Percentiles rank a stretch among this genome's conserved stretches.
Conservation (phyloP, 805 yeast species). For the Jamesozyma piceae region DNA sequence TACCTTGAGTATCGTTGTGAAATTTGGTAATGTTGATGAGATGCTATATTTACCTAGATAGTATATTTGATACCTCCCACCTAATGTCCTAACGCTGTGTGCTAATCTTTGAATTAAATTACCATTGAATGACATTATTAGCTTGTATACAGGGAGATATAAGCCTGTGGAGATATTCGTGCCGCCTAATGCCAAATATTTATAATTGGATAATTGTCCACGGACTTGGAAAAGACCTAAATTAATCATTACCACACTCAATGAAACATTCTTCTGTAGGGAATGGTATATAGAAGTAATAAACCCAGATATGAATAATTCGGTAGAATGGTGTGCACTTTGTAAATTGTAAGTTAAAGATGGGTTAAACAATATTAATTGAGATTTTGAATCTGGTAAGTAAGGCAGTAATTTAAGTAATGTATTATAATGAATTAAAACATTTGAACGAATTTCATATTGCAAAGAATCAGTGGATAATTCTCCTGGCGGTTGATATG, state of each 20-base stretch:
- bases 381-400: slow-evolving; percentile 11
- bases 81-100: slow-evolving; percentile 10
- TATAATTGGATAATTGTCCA: slow-evolving; percentile 28
- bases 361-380: slow-evolving; percentile 24
- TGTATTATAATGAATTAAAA: slow-evolving; percentile 17
- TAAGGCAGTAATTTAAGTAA: slow-evolving; percentile 19
- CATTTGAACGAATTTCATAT: slow-evolving; percentile 20
- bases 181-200: slow-evolving; percentile 20
- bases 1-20: neutral
- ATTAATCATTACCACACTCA: slow-evolving; percentile 17
- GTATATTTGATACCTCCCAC: slow-evolving; percentile 8
- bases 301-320: slow-evolving; percentile 23
- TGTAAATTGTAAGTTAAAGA: slow-evolving; percentile 21
- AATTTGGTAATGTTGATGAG: slow-evolving; percentile 4
- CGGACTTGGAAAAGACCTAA: slow-evolving; percentile 25
- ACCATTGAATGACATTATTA: slow-evolving; percentile 20
- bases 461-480: slow-evolving; percentile 15
- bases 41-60: slow-evolving; percentile 21
- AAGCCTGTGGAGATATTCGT: slow-evolving; percentile 18
- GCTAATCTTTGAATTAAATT: slow-evolving; percentile 10
- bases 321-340: slow-evolving; percentile 21
- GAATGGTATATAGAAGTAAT: slow-evolving; percentile 16
- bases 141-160: slow-evolving; percentile 20
- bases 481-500: slow-evolving; percentile 26
- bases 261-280: slow-evolving; percentile 8